Evolutionary conservation across 352 stramenopile species (phyloP).

Genomic region (Phytophthora litchii): DNA sequence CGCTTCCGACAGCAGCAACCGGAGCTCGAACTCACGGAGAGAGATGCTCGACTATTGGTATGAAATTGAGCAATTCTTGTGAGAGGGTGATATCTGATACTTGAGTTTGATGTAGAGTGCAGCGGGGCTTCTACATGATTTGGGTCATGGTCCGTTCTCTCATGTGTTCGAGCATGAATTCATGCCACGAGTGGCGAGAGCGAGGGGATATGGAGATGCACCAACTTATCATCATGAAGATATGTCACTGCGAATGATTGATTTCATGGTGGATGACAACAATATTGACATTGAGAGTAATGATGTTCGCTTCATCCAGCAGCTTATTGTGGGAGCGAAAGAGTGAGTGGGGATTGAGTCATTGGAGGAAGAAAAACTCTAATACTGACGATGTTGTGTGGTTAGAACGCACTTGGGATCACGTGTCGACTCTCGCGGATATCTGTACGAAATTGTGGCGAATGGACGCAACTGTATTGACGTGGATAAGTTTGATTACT

Average conservation of each 20-base stretch:
- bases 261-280: slow-evolving; percentile 84
- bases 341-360: slow-evolving; percentile 38
- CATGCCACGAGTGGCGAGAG: slow-evolving; percentile 63
- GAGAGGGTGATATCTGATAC: neutral
- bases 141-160: slow-evolving; percentile 95
- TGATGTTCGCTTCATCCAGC: slow-evolving; percentile 79
- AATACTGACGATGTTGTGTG: slow-evolving; percentile 3
- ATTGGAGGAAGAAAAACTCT: slow-evolving; percentile 1
- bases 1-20: slow-evolving; percentile 88
- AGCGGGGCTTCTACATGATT: slow-evolving; percentile 82
- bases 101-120: slow-evolving; percentile 49
- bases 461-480: slow-evolving; percentile 92
- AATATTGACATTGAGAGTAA: slow-evolving; percentile 73
- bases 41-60: slow-evolving; percentile 79
- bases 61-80: neutral
- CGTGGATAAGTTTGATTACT: slow-evolving; percentile 94
- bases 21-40: slow-evolving; percentile 88
- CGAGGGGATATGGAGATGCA: slow-evolving; percentile 30
- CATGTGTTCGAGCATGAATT: slow-evolving; percentile 96
- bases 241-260: slow-evolving; percentile 83
- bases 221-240: slow-evolving; percentile 79
- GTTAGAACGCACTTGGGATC: slow-evolving; percentile 52
- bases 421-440: slow-evolving; percentile 65
- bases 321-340: slow-evolving; percentile 84
- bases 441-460: slow-evolving; percentile 91